These are phyloP conservation scores for Pichia insulana DNA, from an alignment of 805 yeast genomes.

Conservation along the genomic window DNA sequence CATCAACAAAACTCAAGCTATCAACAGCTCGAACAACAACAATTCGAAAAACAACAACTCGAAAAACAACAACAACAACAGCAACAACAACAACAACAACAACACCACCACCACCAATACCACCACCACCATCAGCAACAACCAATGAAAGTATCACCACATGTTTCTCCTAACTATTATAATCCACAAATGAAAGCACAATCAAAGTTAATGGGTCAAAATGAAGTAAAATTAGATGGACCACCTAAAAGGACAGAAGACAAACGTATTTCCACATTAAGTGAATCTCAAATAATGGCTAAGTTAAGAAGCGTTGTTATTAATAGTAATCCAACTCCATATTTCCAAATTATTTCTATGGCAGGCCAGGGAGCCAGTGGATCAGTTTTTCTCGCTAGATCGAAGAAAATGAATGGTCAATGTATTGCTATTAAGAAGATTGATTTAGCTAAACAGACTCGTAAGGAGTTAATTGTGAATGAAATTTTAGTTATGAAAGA, in stretches of 20 bases:
- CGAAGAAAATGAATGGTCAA: conserved; percentile 38
- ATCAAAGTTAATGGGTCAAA: conserved; percentile 12
- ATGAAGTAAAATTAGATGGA: not conserved
- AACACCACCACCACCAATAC: conserved; percentile 8
- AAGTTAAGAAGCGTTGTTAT: conserved; percentile 77
- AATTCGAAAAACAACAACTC: no score
- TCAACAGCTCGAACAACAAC: conserved; percentile 9
- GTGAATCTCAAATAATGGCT: conserved; percentile 81
- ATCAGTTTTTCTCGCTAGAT: conserved; percentile 80
- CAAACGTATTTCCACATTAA: conserved; percentile 51
- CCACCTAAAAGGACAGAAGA: conserved; percentile 27
- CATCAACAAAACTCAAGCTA: not conserved
- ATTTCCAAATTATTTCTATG: conserved; percentile 65
- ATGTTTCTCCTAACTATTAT: conserved; percentile 27
- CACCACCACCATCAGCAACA: conserved; percentile 8
- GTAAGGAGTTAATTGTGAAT: conserved; percentile 90
- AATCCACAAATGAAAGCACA: conserved; percentile 18
- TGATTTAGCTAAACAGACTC: conserved; percentile 83
- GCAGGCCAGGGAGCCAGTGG: conserved; percentile 99
- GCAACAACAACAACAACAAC: conserved; percentile 33
- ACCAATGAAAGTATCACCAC: conserved; percentile 18
- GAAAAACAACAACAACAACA: no score
- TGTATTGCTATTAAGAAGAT: conserved; percentile 95
- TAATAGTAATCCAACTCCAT: conserved; percentile 77
- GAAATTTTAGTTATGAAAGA: conserved; percentile 97